Evolutionary conservation across 148 eudicot genomes (phyloP), one percentile per base, ranked within the genome.

Genomic region (Vaccinium myrtillus): DNA sequence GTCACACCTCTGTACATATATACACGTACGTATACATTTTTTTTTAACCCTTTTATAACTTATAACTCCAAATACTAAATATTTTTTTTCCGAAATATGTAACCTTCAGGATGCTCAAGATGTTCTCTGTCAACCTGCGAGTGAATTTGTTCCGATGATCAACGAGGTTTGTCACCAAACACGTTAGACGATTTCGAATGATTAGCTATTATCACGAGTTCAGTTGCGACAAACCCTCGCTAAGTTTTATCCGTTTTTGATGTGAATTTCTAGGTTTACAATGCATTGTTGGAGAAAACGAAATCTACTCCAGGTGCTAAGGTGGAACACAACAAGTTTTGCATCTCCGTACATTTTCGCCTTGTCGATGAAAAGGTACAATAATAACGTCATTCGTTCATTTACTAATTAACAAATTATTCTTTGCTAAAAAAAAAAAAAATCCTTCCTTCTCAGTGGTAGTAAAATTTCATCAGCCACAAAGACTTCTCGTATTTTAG

Each of bases 241-340:
- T 43, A 43, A 43, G 6, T 43, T 43, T 43, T 43, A 43, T 43
- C 46, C 46, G 6, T 43, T 43, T 43, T 43, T 43, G 0, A 43
- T 43, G 46, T 43, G 21, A 67, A 30, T 70, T 30, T 61, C 75
- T 86, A 95, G 98, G 98, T 96, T 80, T 93, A 91, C 50, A 83
- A 90, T 23, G 79, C 74, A 80, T 86, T 94, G 49, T 27, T 88
- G 80, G 94, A 92, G 63, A 92, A 91, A 88, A 93, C 94, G 15
- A 90, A 92, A 83, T 85, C 92, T 10, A 97, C 90, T 48, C 85
- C 86, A 0, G 98, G 99, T 71, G 95, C 92, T 36, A 94, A 75
- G 65, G 98, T 97, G 83, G 99, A 97, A 87, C 89, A 97, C 82
- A 95, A 97, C 87, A 97, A 97, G 67, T 97, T 97, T 27, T 95